Conservation (phyloP, 768 basidiomycete species). For the Serpula lacrymans region DNA sequence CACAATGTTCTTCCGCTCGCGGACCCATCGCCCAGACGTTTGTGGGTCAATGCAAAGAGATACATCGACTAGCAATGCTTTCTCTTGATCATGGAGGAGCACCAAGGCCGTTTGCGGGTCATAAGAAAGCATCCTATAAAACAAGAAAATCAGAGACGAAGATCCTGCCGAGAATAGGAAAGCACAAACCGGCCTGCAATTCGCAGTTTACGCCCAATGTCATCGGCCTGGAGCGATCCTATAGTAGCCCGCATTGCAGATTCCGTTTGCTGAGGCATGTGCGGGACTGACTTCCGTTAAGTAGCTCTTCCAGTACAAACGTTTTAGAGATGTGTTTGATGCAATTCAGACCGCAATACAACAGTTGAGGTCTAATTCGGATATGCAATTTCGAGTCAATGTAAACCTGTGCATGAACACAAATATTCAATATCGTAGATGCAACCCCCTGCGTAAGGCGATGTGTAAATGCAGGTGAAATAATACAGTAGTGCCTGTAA, state of each 20-base stretch:
- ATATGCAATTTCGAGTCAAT: too few species aligned
- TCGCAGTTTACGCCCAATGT: conserved; percentile 52
- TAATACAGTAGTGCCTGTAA: too few species aligned
- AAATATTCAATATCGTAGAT: too few species aligned
- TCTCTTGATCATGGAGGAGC: conserved; percentile 46
- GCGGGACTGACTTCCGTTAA: too few species aligned
- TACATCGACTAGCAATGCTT: conserved; percentile 56
- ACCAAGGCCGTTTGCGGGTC: conserved; percentile 45
- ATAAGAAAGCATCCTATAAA: conserved; percentile 53
- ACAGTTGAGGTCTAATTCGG: too few species aligned
- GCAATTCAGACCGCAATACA: too few species aligned
- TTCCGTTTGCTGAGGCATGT: conserved; percentile 53
- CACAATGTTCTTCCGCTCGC: conserved; percentile 48
- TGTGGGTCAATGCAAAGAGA: conserved; percentile 46
- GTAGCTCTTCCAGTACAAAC: too few species aligned
- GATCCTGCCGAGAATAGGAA: conserved; percentile 7
- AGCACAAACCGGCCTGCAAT: conserved; percentile 54
- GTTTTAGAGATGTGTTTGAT: too few species aligned
- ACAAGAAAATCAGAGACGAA: conserved; percentile 3
- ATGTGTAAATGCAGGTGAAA: too few species aligned
- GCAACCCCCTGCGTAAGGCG: too few species aligned
- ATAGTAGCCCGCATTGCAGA: conserved; percentile 44
- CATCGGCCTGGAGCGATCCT: conserved; percentile 33
- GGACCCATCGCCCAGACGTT: conserved; percentile 39
- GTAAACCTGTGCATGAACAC: too few species aligned